phyloP scores from a whole-genome alignment of 1,284 basidiomycete genomes.

The Stereum hirsutum region DNA sequence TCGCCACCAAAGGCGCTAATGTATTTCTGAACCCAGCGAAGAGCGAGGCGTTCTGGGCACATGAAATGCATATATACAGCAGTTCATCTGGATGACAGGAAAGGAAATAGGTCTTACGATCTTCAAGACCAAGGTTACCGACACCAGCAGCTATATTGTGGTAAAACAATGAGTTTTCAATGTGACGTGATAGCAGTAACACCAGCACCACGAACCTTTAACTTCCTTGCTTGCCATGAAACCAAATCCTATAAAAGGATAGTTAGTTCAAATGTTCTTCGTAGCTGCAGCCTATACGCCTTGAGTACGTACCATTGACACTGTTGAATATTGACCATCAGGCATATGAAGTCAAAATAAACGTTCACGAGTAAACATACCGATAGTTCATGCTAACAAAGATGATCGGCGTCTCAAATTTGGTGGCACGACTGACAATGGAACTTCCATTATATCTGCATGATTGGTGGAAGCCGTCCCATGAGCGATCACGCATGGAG shows the following conservation, averaged over 20 bases:
- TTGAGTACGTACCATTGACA: background rate
- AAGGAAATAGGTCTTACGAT: background rate
- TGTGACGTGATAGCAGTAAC: background rate
- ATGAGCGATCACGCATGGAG: too few relatives aligned
- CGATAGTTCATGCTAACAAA: conserved; percentile 28
- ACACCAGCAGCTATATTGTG: background rate
- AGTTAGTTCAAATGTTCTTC: background rate
- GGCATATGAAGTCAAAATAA: background rate
- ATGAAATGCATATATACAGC: background rate
- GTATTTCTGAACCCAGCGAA: conserved; percentile 5
- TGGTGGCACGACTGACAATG: conserved; percentile 18
- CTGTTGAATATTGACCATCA: background rate
- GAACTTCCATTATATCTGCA: conserved; percentile 12
- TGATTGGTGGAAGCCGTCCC: too few relatives aligned
- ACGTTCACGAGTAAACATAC: conserved; percentile 1
- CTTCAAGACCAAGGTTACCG: conserved; percentile 2
- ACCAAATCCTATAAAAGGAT: too few relatives aligned
- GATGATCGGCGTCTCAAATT: conserved; percentile 19
- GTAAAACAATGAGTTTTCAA: background rate
- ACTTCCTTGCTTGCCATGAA: too few relatives aligned
- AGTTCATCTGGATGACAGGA: background rate
- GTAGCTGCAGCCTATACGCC: background rate
- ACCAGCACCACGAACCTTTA: too few relatives aligned
- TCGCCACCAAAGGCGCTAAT: conserved; percentile 4
- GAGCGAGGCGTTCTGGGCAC: conserved; percentile 2